Evolutionary conservation across 129 eudicot genomes (phyloP), one percentile per base, ranked within the genome.

Genomic region (sunflower (Helianthus annuus)): DNA sequence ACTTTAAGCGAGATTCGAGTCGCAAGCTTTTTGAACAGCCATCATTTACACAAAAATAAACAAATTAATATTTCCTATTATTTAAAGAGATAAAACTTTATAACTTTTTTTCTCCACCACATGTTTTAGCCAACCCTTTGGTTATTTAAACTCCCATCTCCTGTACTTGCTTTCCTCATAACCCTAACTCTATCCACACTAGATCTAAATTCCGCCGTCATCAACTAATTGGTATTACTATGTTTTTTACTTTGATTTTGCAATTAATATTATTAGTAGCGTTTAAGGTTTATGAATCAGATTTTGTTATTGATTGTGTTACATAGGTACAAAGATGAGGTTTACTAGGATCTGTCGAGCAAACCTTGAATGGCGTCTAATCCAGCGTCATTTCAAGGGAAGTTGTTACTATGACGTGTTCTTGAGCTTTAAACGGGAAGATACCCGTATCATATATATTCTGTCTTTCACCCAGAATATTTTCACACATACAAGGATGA

Each of bases 371-470:
- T 58, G 64, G 64, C 64, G 64, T 58, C 16, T 58, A 1, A 29
- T 58, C 27, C 40, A 27, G 2, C 38, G 12, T 58, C 64, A 58
- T 27, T 58, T 58, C 5, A 19, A 56, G 10, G 46, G 40, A 29
- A 58, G 64, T 4, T 24, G 39, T 11, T 10, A 24, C 7, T 29
- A 58, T 58, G 64, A 58, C 40, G 7, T 58, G 64, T 58, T 58
- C 64, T 27, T 27, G 64, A 58, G 64, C 64, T 58, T 58, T 58
- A 58, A 38, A 58, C 29, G 64, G 32, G 64, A 58, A 58, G 16
- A 58, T 7, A 58, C 64, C 64, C 15, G 5, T 39, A 27, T 58
- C 64, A 4, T 58, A 2, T 27, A 24, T 10, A 11, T 58, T 27
- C 15, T 12, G 64, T 58, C 17, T 58, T 58, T 58, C 8, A 27